Base-by-base conservation (phyloP, 305 asterid genomes). In the Nicotiana rustica region DNA sequence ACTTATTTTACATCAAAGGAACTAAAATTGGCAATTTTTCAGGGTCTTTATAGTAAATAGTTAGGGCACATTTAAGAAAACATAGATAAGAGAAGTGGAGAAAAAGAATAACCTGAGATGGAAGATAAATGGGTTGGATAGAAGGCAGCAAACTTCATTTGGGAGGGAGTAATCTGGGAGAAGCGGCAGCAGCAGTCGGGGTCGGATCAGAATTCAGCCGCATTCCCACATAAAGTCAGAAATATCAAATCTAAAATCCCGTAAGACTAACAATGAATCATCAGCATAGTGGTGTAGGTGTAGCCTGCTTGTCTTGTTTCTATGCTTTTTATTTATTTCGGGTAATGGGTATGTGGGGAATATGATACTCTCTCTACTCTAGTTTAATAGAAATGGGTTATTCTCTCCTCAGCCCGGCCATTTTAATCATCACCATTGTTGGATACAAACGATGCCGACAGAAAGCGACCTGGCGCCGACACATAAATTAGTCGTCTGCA, bases 391-490 rank as follows among this genome's bases (percentile, higher is more conserved):
- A 38, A 2, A 38, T 17, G 81, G 75, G 80, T 33, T 82, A 19
- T 61, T 76, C 19, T 12, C 21, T 17, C 68, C 78, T 41, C 49
- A 0, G 49, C 49, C 49, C 12, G 49, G 49, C 49, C 49, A 41
- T 41, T 41, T 41, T 8, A 41, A 82, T 79, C 86, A 85, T 77
- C 79, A 86, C 73, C 59, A 81, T 69, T 41, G 83, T 38, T 76
- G 41, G 70, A 84, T 55, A 78, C 86, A 88, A 86, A 85, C 64
- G 88, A 86, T 86, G 89, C 90, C 86, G 89, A 91, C 91, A 90
- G 92, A 90, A 88, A 90, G 89, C 67, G 91, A 86, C 90, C 89
- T 84, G 83, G 86, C 91, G 90, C 95, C 95, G 90, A 92, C 91
- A 71, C 7, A 71, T 71, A 19, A 52, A 70, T 41, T 18, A 70